Conservation (phyloP, 345 rosid genomes). For the Reutealis trisperma region DNA sequence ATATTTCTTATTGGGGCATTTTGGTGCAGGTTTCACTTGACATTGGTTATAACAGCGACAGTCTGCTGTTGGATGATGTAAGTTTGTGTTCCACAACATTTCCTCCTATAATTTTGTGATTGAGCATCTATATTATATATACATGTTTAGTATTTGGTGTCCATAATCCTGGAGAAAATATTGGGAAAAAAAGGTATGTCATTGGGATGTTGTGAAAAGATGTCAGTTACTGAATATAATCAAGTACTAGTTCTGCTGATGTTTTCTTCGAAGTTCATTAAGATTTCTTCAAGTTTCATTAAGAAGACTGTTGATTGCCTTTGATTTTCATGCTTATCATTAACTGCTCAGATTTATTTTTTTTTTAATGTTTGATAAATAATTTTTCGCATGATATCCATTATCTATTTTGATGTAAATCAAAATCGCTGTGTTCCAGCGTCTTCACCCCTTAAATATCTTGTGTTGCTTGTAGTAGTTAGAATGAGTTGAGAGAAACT, state of each 20-base stretch:
- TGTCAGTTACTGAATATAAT: not conserved
- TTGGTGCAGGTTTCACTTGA: slow-evolving; percentile 70
- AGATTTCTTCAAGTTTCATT: not conserved
- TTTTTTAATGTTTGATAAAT: no score
- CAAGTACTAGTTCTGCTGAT: not conserved
- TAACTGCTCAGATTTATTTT: not conserved
- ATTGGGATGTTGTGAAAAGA: not conserved
- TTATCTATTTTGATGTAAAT: no score
- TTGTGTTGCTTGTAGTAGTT: no score
- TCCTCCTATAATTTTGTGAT: not conserved
- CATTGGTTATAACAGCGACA: slow-evolving; percentile 89
- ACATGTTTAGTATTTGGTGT: not conserved
- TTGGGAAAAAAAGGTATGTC: not conserved
- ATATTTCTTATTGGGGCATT: not conserved
- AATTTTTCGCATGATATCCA: not conserved
- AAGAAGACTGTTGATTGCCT: not conserved
- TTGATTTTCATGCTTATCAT: not conserved
- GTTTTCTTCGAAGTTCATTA: not conserved
- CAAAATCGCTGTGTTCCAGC: not conserved
- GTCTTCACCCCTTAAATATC: no score
- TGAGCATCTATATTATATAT: not conserved
- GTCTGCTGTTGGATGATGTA: slow-evolving; percentile 99
- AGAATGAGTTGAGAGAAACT: no score
- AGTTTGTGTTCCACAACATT: slow-evolving; percentile 9
- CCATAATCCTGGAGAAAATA: not conserved